phyloP scores from a whole-genome alignment of 768 basidiomycete genomes.

The Mycena galericulata region DNA sequence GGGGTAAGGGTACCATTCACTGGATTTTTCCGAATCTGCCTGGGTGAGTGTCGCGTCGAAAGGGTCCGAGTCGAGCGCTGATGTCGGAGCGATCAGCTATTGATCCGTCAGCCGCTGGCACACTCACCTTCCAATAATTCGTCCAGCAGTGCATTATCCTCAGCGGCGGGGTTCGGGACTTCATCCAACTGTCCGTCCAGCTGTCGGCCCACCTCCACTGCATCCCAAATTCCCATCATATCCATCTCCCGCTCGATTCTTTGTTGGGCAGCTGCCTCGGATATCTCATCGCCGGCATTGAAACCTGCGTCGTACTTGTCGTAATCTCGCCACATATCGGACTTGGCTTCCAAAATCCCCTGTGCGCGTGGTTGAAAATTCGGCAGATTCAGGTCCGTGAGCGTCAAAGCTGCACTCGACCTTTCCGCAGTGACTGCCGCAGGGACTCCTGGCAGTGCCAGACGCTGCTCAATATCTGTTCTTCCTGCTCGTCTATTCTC shows the following conservation, averaged over 20 bases:
- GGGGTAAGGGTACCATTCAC: slow-evolving; percentile 17
- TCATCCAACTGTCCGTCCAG: slow-evolving; percentile 14
- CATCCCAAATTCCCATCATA: slow-evolving; percentile 13
- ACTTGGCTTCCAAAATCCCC: not conserved
- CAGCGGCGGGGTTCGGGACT: not conserved
- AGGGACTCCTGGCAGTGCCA: not conserved
- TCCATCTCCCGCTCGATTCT: slow-evolving; percentile 2
- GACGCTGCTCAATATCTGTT: slow-evolving; percentile 6
- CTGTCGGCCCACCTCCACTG: slow-evolving; percentile 3
- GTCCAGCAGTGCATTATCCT: slow-evolving; percentile 1
- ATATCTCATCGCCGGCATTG: slow-evolving; percentile 9
- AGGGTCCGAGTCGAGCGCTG: slow-evolving; percentile 11
- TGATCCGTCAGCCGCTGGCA: not conserved
- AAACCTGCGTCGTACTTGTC: slow-evolving; percentile 10
- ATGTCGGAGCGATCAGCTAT: not conserved
- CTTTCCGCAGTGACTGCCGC: not conserved
- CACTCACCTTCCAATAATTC: slow-evolving; percentile 10
- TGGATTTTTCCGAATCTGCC: not conserved
- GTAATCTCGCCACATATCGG: slow-evolving; percentile 2
- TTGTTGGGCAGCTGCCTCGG: not conserved
- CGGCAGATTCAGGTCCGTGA: slow-evolving; percentile 1
- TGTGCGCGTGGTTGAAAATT: not conserved
- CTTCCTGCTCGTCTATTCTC: not conserved
- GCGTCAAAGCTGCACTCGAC: not conserved
- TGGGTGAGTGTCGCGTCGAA: slow-evolving; percentile 9